Conservation (phyloP, 169 alveolate genomes). For the Plasmodium malariae region DNA sequence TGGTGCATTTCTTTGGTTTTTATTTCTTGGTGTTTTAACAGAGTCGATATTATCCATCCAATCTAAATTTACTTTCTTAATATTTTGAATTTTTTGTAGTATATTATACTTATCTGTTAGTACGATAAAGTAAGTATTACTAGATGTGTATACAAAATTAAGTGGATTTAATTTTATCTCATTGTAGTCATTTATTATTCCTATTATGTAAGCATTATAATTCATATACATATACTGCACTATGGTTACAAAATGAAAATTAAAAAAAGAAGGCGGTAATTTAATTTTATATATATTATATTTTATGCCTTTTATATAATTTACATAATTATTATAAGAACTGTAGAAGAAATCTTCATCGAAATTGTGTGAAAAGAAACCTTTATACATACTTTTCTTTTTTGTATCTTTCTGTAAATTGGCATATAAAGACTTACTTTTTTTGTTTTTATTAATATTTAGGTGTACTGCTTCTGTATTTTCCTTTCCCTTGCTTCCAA, state of each 20-base stretch:
- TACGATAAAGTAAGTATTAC: conserved; percentile 24
- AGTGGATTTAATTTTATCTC: conserved; percentile 61
- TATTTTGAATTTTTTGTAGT: conserved; percentile 23
- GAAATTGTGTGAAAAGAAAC: conserved; percentile 10
- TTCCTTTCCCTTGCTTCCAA: background rate
- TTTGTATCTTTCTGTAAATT: conserved; percentile 7
- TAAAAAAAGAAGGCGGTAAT: conserved; percentile 33
- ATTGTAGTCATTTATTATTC: conserved; percentile 50
- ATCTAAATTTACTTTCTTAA: conserved; percentile 39
- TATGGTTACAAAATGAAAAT: conserved; percentile 58
- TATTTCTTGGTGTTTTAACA: conserved; percentile 6
- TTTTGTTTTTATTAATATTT: background rate
- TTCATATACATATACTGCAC: conserved; percentile 69
- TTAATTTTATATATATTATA: conserved; percentile 70
- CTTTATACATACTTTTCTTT: background rate
- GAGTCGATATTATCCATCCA: conserved; percentile 42
- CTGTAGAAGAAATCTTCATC: conserved; percentile 12
- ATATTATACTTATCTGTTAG: conserved; percentile 52
- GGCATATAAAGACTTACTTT: background rate
- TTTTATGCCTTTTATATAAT: conserved; percentile 70
- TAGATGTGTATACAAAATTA: conserved; percentile 27
- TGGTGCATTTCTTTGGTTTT: background rate
- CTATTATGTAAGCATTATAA: conserved; percentile 67
- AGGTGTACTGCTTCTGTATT: background rate
- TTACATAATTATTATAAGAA: conserved; percentile 60